Conservation (phyloP, 2,329 filamentous ascomycete genomes). For the Thielaviopsis populi region DNA sequence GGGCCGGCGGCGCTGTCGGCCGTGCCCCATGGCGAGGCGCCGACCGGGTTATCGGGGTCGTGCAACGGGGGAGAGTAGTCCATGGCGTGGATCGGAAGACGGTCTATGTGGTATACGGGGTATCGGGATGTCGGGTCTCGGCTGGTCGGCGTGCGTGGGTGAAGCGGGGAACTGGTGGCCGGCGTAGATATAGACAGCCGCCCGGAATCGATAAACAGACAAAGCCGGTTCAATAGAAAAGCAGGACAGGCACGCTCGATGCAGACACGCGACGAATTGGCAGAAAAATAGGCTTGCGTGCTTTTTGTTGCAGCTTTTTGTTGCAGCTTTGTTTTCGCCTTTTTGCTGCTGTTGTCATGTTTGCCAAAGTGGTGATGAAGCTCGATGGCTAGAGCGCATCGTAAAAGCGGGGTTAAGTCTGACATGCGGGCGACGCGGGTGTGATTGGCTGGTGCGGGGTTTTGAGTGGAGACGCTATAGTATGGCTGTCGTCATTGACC, state of each 20-base stretch:
- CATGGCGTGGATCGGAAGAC: conserved; percentile 28
- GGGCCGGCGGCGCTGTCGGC: conserved; percentile 34
- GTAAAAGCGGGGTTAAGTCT: neutral
- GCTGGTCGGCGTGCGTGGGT: too few species aligned
- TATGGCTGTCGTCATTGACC: neutral
- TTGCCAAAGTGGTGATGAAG: neutral
- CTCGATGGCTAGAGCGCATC: neutral
- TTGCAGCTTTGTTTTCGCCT: neutral
- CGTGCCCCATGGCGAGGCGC: conserved; percentile 41
- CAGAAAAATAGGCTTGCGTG: too few species aligned
- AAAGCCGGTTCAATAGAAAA: neutral
- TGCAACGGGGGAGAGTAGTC: conserved; percentile 43
- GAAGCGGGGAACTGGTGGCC: too few species aligned
- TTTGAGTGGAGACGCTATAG: neutral
- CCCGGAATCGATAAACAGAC: too few species aligned
- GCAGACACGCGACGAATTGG: neutral
- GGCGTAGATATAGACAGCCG: too few species aligned
- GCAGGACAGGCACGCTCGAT: neutral
- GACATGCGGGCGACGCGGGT: neutral
- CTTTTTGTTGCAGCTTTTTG: neutral
- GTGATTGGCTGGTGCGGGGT: neutral
- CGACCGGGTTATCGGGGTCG: conserved; percentile 38
- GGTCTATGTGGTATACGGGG: too few species aligned
- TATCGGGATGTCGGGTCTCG: too few species aligned
- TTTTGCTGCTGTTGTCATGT: neutral